phyloP scores from a whole-genome alignment of 2,329 filamentous ascomycete species.

The Endothia cerciana region DNA sequence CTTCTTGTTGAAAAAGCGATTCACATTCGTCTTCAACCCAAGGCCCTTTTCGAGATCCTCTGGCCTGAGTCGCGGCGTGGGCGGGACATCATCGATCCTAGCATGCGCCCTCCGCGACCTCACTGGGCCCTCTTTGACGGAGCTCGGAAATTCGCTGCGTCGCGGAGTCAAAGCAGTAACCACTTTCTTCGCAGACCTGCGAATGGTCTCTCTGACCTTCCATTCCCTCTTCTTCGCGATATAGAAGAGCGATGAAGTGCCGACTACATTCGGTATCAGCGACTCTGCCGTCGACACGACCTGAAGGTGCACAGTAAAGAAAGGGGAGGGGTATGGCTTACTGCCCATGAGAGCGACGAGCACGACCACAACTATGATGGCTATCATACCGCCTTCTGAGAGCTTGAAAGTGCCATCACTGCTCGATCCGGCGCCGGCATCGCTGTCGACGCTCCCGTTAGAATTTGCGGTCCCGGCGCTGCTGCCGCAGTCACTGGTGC shows the following conservation, averaged over 20 bases:
- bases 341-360: conserved; percentile 70
- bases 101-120: conserved; percentile 44
- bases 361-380: conserved; percentile 74
- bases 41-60: conserved; percentile 65
- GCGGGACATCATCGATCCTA: conserved; percentile 60
- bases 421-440: conserved; percentile 64
- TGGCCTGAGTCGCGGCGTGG: conserved; percentile 57
- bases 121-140: conserved; percentile 51
- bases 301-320: background rate
- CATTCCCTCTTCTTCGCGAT: conserved; percentile 84
- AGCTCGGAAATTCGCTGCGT: conserved; percentile 62
- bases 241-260: conserved; percentile 71
- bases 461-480: conserved; percentile 36
- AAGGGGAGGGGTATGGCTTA: conserved; percentile 45
- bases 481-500: conserved; percentile 40
- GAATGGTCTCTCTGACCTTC: conserved; percentile 74
- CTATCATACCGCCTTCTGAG: conserved; percentile 71
- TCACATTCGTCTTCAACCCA: conserved; percentile 41
- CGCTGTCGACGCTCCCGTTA: conserved; percentile 47
- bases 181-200: conserved; percentile 67
- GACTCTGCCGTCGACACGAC: background rate
- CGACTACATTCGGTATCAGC: conserved; percentile 49
- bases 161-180: conserved; percentile 66
- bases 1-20: conserved; percentile 43
- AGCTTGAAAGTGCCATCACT: conserved; percentile 64